Percentiles rank a stretch among this genome's conserved stretches.
phyloP scores from a whole-genome alignment of 1,284 basidiomycete genomes.

The Psilocybe mexicana region DNA sequence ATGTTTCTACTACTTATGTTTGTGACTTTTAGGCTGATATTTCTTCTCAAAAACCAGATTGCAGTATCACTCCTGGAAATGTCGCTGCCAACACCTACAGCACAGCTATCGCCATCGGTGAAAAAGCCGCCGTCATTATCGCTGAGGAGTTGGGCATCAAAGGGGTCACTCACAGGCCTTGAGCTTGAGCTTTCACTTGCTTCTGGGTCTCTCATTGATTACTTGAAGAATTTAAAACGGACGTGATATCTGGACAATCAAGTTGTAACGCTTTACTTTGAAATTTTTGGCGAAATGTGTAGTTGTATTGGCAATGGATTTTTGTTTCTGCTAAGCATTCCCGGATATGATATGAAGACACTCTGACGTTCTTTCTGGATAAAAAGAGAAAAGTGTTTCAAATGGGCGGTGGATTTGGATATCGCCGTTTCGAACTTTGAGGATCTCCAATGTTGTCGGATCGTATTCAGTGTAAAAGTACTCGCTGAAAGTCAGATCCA shows the following conservation, averaged over 20 bases:
- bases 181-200: neutral
- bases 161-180: constrained; percentile 16
- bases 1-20: constrained; percentile 1
- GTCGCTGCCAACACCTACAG: constrained; percentile 52
- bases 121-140: constrained; percentile 50
- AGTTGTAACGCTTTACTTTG: neutral
- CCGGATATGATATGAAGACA: no score
- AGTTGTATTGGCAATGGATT: neutral
- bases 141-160: constrained; percentile 44
- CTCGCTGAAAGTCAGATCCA: no score
- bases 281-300: constrained; percentile 13
- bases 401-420: no score
- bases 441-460: no score
- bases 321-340: neutral
- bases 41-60: constrained; percentile 24
- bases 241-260: neutral
- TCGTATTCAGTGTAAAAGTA: no score
- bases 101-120: constrained; percentile 49
- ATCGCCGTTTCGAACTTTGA: no score
- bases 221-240: neutral
- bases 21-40: no score
- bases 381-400: no score
- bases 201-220: neutral
- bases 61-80: constrained; percentile 50
- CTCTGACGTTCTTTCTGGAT: no score